Evolutionary conservation across 441 rosid genomes (phyloP), one percentile per base, ranked within the genome.

Genomic region (Rhodomyrtus psidioides): DNA sequence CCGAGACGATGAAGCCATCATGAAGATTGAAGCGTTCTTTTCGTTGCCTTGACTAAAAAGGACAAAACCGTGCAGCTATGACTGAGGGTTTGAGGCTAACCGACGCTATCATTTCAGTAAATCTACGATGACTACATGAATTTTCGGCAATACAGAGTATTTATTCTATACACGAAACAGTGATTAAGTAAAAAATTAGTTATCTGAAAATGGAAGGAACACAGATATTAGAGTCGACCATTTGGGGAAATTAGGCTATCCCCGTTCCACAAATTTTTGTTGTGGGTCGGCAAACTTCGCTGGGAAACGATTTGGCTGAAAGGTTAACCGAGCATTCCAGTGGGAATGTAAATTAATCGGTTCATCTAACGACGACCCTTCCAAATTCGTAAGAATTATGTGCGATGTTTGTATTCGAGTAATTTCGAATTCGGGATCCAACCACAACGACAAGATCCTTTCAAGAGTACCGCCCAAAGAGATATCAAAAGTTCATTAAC

Each of bases 111-210:
- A 0, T 65, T 65, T 34, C 3, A 34, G 76, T 5, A 26, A 34
- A 65, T 17, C 13, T 19, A 0, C 12, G 76, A 12, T 34, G 19
- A 10, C 44, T 34, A 12, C 2, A 9, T 9, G 46, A 2, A 34
- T 65, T 9, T 65, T 34, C 13, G 2, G 17, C 28, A 30, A 28
- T 6, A 0, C 6, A 16, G 2, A 16, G n/a, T n/a, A n/a, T n/a
- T 6, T 7, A 6, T 27, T 27, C 9, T 3, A 27, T 17, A 15
- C 5, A 28, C 8, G 2, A n/a, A 4, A 16, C 23, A 0, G 12
- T 28, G 23, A 5, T 28, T 7, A 28, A 28, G 28, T 16, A 2
- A 6, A 53, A 53, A 53, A 53, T 4, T 6, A 53, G 7, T 53
- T 16, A 53, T 16, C 19, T 5, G 19, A 53, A 4, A 15, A 15